Base-by-base conservation (phyloP, 2,329 filamentous ascomycete genomes). In the Penicillium oxalicum region DNA sequence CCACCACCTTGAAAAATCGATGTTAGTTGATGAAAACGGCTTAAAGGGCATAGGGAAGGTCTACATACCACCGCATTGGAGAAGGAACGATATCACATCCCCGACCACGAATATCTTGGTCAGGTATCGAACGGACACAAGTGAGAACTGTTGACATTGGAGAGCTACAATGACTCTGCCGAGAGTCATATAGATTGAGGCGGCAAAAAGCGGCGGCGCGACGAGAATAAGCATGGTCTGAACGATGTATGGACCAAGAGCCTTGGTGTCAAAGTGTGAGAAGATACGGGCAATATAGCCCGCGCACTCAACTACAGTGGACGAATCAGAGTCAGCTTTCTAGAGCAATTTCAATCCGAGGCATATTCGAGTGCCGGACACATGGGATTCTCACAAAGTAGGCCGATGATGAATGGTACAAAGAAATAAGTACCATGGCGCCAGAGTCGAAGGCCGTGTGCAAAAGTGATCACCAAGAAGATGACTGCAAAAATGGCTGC, bases 401-500 rank as follows among this genome's bases (percentile, higher is more conserved):
- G 61, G 9, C 70, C 70, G 12, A 71, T 45, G 2, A 62, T 47
- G 28, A 72, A 71, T 1, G 61, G 51, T 4, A 63, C 49, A 37
- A 76, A 76, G 55, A 68, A 71, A 54, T 59, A 63, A 1, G 60
- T 59, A 8, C 61, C 55, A 61, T 53, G 32, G 12, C 37, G 40
- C 9, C 52, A 24, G 4, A 58, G 40, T 8, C 33, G 43, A 28
- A 51, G 40, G 12, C 43, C 24, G 35, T 66, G 61, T 0, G 57
- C n/a, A 29, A 49, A 32, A 2, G 63, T 62, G 1, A 61, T 39
- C 27, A 52, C 11, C 7, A 55, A 11, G 50, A 68, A 70, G 2
- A 69, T 28, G 2, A 26, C 50, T 7, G 50, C 43, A 43, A 61
- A 60, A 8, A 60, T 48, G 2, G 41, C 51, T 1, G 58, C 56